Percentiles rank a stretch among this genome's conserved stretches.
Conservation (phyloP, 2,329 filamentous ascomycete species). For the Lecanicillium sp. region DNA sequence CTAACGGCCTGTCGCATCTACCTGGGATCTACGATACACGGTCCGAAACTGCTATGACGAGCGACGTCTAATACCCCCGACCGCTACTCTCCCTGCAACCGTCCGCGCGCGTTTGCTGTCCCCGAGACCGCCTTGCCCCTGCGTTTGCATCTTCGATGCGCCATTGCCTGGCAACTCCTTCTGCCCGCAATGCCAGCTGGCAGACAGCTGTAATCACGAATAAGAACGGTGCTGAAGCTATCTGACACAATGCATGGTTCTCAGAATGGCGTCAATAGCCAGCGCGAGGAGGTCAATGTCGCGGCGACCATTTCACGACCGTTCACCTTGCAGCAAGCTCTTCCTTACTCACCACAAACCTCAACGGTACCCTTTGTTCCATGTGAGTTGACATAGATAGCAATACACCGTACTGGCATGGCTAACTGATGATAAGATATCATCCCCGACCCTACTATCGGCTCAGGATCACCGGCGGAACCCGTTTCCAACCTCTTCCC, state of each 20-base stretch:
- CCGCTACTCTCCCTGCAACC: neutral
- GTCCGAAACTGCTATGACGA: neutral
- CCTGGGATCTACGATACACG: neutral
- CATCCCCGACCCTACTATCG: slow-evolving; percentile 58
- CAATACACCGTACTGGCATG: neutral
- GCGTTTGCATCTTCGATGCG: slow-evolving; percentile 14
- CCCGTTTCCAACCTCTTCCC: slow-evolving; percentile 47
- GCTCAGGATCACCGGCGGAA: slow-evolving; percentile 47
- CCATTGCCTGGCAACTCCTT: slow-evolving; percentile 18
- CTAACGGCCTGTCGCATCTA: neutral
- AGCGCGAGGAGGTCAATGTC: slow-evolving; percentile 20
- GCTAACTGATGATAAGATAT: slow-evolving; percentile 43
- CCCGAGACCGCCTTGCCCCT: slow-evolving; percentile 3
- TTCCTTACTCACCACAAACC: slow-evolving; percentile 77
- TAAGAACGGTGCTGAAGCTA: slow-evolving; percentile 27
- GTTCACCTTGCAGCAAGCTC: slow-evolving; percentile 65
- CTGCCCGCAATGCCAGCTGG: slow-evolving; percentile 27
- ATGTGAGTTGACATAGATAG: slow-evolving; percentile 41
- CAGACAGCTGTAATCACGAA: slow-evolving; percentile 22
- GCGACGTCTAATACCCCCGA: neutral
- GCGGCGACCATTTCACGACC: slow-evolving; percentile 33
- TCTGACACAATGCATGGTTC: slow-evolving; percentile 25
- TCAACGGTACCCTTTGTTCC: slow-evolving; percentile 74
- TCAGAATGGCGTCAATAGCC: slow-evolving; percentile 29
- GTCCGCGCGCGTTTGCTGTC: neutral